phyloP scores from a whole-genome alignment of 495 filamentous ascomycete species.

The Aspergillus carlsbadensis region DNA sequence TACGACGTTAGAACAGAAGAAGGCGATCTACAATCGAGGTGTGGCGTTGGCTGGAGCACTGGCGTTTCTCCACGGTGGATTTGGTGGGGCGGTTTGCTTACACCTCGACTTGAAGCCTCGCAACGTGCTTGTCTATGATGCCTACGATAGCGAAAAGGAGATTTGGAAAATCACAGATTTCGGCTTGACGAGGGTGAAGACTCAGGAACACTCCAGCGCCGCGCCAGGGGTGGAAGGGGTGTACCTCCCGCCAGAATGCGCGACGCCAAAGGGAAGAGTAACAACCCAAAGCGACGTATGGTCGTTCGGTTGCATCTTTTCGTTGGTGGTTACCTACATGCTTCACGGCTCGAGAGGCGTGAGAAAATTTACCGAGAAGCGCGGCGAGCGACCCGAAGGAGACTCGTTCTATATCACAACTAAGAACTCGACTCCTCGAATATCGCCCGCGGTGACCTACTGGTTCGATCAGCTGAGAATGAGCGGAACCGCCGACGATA shows the following conservation, averaged over 20 bases:
- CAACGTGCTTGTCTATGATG: conserved; percentile 37
- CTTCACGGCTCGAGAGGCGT: conserved; percentile 10
- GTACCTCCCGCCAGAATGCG: conserved; percentile 26
- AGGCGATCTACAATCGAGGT: conserved; percentile 14
- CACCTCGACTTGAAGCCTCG: conserved; percentile 47
- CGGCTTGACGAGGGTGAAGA: conserved; percentile 23
- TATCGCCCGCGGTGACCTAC: conserved; percentile 11
- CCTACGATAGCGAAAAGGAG: conserved; percentile 7
- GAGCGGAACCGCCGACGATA: neutral
- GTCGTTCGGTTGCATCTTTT: conserved; percentile 27
- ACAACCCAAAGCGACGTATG: conserved; percentile 23
- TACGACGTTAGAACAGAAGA: neutral
- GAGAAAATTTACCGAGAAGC: neutral
- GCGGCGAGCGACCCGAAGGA: neutral
- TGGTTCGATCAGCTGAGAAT: conserved; percentile 16
- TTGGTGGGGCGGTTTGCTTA: conserved; percentile 15
- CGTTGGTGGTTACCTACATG: conserved; percentile 19
- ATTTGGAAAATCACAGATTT: conserved; percentile 35
- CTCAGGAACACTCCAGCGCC: conserved; percentile 2
- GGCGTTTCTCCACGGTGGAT: conserved; percentile 26
- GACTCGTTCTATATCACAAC: conserved; percentile 18
- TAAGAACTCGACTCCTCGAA: neutral
- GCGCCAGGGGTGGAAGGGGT: conserved; percentile 17
- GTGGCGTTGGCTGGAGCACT: conserved; percentile 21
- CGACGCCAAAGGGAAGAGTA: conserved; percentile 3